Conservation (phyloP, 345 rosid genomes). For the Salix brachista region DNA sequence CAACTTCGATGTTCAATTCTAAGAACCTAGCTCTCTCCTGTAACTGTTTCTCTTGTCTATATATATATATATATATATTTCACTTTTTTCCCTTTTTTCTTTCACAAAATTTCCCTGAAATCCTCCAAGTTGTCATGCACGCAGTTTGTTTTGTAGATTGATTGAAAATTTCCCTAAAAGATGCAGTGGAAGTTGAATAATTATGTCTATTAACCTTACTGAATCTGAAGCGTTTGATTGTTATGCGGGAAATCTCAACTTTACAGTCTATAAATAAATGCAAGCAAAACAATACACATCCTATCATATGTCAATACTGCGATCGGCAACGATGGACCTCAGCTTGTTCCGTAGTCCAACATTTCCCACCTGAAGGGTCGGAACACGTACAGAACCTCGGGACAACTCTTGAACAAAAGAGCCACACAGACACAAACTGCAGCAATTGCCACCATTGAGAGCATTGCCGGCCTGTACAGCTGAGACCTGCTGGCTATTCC, state of each 20-base stretch:
- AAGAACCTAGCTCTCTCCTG: too few relatives aligned
- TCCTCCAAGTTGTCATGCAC: too few relatives aligned
- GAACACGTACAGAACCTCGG: constrained; percentile 84
- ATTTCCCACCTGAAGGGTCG: constrained; percentile 98
- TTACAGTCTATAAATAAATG: constrained; percentile 33
- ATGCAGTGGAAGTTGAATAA: constrained; percentile 7
- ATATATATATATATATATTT: too few relatives aligned
- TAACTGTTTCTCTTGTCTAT: too few relatives aligned
- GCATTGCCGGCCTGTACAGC: constrained; percentile 89
- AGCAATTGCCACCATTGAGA: constrained; percentile 94
- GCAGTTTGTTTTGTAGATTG: too few relatives aligned
- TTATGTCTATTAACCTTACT: constrained; percentile 20
- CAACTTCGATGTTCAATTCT: too few relatives aligned
- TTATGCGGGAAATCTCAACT: constrained; percentile 34
- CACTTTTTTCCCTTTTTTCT: too few relatives aligned
- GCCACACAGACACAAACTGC: constrained; percentile 98
- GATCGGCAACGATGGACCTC: constrained; percentile 12
- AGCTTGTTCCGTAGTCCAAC: constrained; percentile 74
- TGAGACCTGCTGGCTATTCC: constrained; percentile 51
- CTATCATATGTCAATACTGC: constrained; percentile 6
- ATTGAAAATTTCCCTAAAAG: neutral
- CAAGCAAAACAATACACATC: constrained; percentile 23
- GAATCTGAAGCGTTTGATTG: constrained; percentile 21
- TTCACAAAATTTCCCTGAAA: too few relatives aligned
- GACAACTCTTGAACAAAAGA: constrained; percentile 89